Conservation (phyloP, 768 basidiomycete species). For the Crassisporium funariophilum region DNA sequence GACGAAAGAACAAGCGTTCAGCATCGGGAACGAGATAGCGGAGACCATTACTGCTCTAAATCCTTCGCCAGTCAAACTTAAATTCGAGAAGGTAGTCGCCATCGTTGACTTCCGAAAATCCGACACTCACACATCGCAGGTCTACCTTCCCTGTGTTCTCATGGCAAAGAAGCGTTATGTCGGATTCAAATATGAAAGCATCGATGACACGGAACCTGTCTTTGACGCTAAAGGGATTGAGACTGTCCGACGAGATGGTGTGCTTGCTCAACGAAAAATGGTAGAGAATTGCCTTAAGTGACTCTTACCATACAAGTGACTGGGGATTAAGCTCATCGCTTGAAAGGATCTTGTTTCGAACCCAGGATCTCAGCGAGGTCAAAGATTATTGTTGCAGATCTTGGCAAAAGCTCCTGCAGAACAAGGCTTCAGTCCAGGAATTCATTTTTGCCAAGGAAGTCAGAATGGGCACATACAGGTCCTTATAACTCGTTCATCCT, state of each 20-base stretch:
- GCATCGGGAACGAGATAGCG: slow-evolving; percentile 91
- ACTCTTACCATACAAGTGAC: not conserved
- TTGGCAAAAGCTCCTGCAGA: slow-evolving; percentile 84
- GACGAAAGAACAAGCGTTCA: slow-evolving; percentile 92
- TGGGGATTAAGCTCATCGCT: not conserved
- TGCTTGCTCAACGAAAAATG: slow-evolving; percentile 91
- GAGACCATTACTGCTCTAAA: slow-evolving; percentile 84
- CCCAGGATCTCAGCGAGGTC: slow-evolving; percentile 85
- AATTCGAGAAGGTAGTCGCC: slow-evolving; percentile 89
- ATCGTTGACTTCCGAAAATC: not conserved
- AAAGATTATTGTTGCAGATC: slow-evolving; percentile 85
- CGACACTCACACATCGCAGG: slow-evolving; percentile 49
- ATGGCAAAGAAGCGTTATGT: slow-evolving; percentile 99
- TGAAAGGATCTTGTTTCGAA: slow-evolving; percentile 82
- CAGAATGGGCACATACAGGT: slow-evolving; percentile 92
- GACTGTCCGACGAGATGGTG: slow-evolving; percentile 91
- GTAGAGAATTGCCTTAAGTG: slow-evolving; percentile 88
- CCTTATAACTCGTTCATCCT: slow-evolving; percentile 2
- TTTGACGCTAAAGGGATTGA: slow-evolving; percentile 99
- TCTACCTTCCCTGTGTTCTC: slow-evolving; percentile 93
- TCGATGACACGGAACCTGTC: slow-evolving; percentile 72
- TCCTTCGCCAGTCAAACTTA: slow-evolving; percentile 90
- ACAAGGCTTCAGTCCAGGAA: slow-evolving; percentile 83
- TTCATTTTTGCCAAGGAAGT: slow-evolving; percentile 96
- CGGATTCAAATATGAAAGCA: slow-evolving; percentile 90